Percentiles rank a stretch among this genome's conserved stretches.
Conservation (phyloP, 345 rosid species). For the Salix brachista region DNA sequence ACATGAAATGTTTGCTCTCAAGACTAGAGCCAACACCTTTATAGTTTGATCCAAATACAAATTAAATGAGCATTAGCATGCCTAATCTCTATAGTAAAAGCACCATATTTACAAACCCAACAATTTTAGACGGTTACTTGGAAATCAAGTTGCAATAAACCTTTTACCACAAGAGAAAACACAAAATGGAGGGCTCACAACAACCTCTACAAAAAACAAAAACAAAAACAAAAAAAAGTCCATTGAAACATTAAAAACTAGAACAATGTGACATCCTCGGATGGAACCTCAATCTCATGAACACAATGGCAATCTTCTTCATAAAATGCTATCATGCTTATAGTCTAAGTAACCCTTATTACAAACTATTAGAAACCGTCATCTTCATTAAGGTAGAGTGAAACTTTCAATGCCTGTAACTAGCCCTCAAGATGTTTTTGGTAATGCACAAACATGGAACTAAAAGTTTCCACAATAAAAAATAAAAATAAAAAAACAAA, state of each 20-base stretch:
- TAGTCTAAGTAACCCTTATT: too few relatives aligned
- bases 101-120: constrained; percentile 70
- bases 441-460: too few relatives aligned
- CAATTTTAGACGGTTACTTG: constrained; percentile 65
- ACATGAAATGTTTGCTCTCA: neutral
- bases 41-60: neutral
- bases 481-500: too few relatives aligned
- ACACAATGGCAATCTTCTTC: constrained; percentile 50
- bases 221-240: neutral
- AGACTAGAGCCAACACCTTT: neutral
- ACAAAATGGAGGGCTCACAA: constrained; percentile 68
- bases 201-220: constrained; percentile 46
- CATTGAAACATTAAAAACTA: neutral
- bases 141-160: constrained; percentile 47
- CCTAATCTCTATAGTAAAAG: constrained; percentile 70
- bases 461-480: too few relatives aligned
- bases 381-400: too few relatives aligned
- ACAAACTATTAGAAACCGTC: too few relatives aligned
- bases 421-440: too few relatives aligned
- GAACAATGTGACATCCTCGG: constrained; percentile 35
- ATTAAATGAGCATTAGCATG: constrained; percentile 14
- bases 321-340: neutral
- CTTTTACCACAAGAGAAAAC: constrained; percentile 48
- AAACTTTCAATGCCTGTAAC: too few relatives aligned
- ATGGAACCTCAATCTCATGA: constrained; percentile 67